These are phyloP conservation scores for Delphinella strobiligena DNA, from an alignment of 2,329 filamentous ascomycete species.

Conservation along the genomic window DNA sequence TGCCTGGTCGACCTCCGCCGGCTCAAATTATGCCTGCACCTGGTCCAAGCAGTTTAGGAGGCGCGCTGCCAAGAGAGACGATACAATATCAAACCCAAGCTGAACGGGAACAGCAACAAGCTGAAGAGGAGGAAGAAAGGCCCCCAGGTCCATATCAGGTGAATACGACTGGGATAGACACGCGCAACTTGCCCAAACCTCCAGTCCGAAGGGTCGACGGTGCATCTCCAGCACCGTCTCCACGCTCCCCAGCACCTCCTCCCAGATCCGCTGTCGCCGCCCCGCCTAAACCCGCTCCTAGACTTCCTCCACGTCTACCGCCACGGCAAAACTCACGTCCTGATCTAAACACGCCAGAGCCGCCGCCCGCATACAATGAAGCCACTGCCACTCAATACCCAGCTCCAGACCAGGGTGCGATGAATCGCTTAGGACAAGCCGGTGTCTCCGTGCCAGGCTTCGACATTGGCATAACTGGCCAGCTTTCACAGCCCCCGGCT, in stretches of 20 bases:
- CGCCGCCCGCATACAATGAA: constrained; percentile 39
- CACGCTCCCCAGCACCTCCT: constrained; percentile 13
- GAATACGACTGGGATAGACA: constrained; percentile 60
- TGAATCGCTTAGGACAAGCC: constrained; percentile 55
- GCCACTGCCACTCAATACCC: constrained; percentile 17
- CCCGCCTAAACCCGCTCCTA: constrained; percentile 35
- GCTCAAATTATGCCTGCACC: constrained; percentile 19
- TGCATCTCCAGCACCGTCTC: constrained; percentile 12
- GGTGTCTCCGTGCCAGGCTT: constrained; percentile 70
- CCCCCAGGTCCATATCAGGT: constrained; percentile 55
- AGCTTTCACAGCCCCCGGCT: constrained; percentile 12
- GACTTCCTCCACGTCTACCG: constrained; percentile 57
- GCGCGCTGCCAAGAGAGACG: constrained; percentile 28
- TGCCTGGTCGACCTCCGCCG: constrained; percentile 1
- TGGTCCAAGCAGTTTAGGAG: constrained; percentile 24
- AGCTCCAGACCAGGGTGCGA: constrained; percentile 41
- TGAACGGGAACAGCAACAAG: constrained; percentile 23
- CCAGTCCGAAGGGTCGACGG: constrained; percentile 41
- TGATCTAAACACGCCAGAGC: constrained; percentile 30
- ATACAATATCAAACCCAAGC: constrained; percentile 23
- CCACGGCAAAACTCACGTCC: constrained; percentile 49
- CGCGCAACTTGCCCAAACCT: constrained; percentile 57
- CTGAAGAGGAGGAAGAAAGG: constrained; percentile 24
- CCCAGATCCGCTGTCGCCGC: constrained; percentile 15
- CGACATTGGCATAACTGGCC: constrained; percentile 49